phyloP scores from a whole-genome alignment of 2,329 filamentous ascomycete species.

The Arthrobotrys sphaeroides region DNA sequence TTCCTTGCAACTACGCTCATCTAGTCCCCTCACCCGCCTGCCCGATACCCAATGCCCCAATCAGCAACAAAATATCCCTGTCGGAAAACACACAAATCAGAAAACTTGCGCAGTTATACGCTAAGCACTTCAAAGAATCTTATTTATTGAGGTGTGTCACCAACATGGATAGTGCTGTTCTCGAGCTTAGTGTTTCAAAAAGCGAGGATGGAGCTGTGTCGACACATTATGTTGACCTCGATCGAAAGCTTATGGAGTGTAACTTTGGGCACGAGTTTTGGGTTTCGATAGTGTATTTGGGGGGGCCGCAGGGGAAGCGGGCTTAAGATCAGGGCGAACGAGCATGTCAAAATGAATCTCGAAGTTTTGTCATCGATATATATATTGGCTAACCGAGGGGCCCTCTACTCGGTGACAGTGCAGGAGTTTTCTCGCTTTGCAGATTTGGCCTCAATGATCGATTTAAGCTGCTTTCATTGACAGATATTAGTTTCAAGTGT shows the following conservation, averaged over 20 bases:
- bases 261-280: constrained; percentile 28
- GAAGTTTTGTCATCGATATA: no score
- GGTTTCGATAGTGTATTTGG: constrained; percentile 21
- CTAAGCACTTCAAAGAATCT: constrained; percentile 8
- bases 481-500: no score
- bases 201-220: constrained; percentile 6
- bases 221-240: not conserved
- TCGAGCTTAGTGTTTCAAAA: constrained; percentile 20
- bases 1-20: not conserved
- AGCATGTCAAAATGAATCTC: no score
- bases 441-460: no score
- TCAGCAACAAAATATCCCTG: constrained; percentile 17
- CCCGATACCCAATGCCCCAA: not conserved
- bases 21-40: constrained; percentile 17
- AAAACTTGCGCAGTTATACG: constrained; percentile 20
- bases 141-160: not conserved
- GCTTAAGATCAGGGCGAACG: not conserved
- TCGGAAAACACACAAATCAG: constrained; percentile 6
- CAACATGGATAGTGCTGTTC: not conserved
- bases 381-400: no score
- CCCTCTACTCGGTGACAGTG: no score
- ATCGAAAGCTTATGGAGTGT: constrained; percentile 16
- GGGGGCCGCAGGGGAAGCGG: not conserved
- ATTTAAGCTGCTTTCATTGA: no score
- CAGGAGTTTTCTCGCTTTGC: no score